These are phyloP conservation scores for Arthrobotrys pseudoclavata DNA, from an alignment of 2,329 filamentous ascomycete species.

Conservation along the genomic window DNA sequence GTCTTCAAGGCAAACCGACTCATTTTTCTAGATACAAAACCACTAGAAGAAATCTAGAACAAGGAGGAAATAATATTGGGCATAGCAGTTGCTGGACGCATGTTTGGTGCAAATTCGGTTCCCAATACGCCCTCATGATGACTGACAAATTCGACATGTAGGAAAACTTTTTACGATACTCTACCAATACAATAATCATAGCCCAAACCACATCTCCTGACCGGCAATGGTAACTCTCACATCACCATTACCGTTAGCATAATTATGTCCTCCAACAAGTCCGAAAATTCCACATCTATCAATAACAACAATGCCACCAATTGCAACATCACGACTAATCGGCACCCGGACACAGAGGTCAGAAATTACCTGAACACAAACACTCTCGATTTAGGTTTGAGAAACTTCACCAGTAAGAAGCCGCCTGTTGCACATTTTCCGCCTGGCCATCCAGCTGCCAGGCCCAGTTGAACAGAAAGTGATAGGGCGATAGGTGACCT, in stretches of 20 bases:
- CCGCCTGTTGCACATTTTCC: too few relatives aligned
- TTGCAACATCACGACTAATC: too few relatives aligned
- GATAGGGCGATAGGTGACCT: too few relatives aligned
- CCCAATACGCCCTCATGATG: background rate
- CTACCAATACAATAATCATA: too few relatives aligned
- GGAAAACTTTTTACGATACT: background rate
- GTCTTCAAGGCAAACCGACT: slow-evolving; percentile 8
- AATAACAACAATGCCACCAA: background rate
- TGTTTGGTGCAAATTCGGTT: background rate
- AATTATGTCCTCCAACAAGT: background rate
- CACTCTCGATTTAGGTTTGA: too few relatives aligned
- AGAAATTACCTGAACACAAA: too few relatives aligned
- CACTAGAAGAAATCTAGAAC: background rate
- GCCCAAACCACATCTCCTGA: too few relatives aligned
- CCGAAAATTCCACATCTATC: background rate
- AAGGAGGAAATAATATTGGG: background rate
- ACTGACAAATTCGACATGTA: background rate
- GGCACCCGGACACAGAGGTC: too few relatives aligned
- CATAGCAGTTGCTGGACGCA: background rate
- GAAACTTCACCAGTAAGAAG: too few relatives aligned
- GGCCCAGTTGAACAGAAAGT: too few relatives aligned
- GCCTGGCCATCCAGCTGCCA: too few relatives aligned
- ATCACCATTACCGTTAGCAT: background rate
- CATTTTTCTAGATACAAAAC: background rate
- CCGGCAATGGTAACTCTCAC: too few relatives aligned